Evolutionary conservation across 257 asterid genomes (phyloP).

Genomic region (Cynanchum wilfordii): DNA sequence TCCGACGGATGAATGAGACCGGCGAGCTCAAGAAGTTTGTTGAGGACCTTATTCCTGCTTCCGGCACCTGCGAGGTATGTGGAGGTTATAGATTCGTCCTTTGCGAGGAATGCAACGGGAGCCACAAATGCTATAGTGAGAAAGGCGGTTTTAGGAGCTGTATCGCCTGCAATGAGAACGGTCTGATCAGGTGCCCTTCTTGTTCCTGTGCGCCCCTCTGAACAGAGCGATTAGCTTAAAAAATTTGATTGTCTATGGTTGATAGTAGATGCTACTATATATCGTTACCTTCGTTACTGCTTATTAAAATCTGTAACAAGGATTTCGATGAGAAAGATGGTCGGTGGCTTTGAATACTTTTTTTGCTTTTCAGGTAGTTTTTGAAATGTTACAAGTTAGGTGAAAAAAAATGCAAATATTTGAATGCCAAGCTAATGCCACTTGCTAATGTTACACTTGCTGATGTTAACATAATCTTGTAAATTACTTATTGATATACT

Average conservation of each 20-base stretch:
- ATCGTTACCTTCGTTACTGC: slow-evolving; percentile 10
- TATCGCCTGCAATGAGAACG: slow-evolving; percentile 80
- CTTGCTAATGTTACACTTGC: background rate
- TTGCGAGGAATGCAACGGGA: slow-evolving; percentile 72
- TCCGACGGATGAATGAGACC: slow-evolving; percentile 69
- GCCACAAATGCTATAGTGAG: slow-evolving; percentile 72
- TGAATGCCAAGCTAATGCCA: slow-evolving; percentile 3
- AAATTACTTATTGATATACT: slow-evolving; percentile 3
- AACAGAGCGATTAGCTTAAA: slow-evolving; percentile 21
- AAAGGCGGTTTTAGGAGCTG: slow-evolving; percentile 76
- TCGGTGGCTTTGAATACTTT: slow-evolving; percentile 4
- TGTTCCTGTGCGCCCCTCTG: slow-evolving; percentile 49
- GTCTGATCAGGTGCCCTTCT: slow-evolving; percentile 92
- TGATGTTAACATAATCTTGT: slow-evolving; percentile 8
- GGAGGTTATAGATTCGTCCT: slow-evolving; percentile 71
- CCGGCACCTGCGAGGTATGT: slow-evolving; percentile 69
- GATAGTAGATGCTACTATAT: background rate
- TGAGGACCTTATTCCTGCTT: slow-evolving; percentile 55
- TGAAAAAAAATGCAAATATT: slow-evolving; percentile 2
- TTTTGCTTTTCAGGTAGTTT: slow-evolving; percentile 3
- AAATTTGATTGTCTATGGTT: slow-evolving; percentile 4
- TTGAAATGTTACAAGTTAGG: slow-evolving; percentile 14
- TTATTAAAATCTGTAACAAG: slow-evolving; percentile 9
- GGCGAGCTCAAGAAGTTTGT: slow-evolving; percentile 76
- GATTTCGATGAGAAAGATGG: slow-evolving; percentile 1